phyloP scores from a whole-genome alignment of 1,284 basidiomycete species.

The Macrocystidia cucumis region DNA sequence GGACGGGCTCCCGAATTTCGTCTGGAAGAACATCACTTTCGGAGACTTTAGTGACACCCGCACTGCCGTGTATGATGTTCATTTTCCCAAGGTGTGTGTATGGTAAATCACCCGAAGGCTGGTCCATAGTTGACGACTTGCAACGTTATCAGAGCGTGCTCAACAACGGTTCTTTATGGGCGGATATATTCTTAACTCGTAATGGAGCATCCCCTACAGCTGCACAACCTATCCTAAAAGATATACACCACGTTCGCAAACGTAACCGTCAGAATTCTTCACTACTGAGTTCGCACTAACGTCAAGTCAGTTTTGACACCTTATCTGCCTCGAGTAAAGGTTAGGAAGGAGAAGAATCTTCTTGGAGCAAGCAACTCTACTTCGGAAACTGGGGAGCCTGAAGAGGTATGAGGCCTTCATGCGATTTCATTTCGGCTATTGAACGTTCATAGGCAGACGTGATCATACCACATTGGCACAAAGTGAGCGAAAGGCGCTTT shows the following conservation, averaged over 20 bases:
- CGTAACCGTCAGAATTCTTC: constrained; percentile 30
- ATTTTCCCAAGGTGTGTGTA: constrained; percentile 61
- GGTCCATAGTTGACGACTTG: constrained; percentile 1
- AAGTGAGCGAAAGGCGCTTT: constrained; percentile 28
- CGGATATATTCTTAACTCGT: constrained; percentile 77
- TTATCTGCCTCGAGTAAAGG: constrained; percentile 66
- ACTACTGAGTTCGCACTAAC: constrained; percentile 6
- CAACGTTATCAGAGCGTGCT: constrained; percentile 52
- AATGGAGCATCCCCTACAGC: constrained; percentile 51
- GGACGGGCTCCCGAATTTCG: constrained; percentile 52
- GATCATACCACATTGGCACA: constrained; percentile 81
- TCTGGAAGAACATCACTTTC: constrained; percentile 80
- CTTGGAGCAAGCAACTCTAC: constrained; percentile 37
- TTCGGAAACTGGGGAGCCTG: constrained; percentile 38
- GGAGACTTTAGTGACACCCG: constrained; percentile 74
- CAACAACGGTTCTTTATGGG: constrained; percentile 78
- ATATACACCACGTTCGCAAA: constrained; percentile 76
- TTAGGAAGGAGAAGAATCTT: constrained; percentile 81
- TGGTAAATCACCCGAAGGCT: constrained; percentile 1
- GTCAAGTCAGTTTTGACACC: constrained; percentile 68
- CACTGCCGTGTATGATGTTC: constrained; percentile 57
- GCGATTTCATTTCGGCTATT: constrained; percentile 2
- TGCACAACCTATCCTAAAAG: constrained; percentile 39
- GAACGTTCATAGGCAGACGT: constrained; percentile 37
- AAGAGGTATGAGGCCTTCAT: constrained; percentile 30